A percentile compares a stretch with the other conserved stretches of the same genome.
Evolutionary conservation across 768 basidiomycete genomes (phyloP).

Genomic region (Tricholoma matsutake): DNA sequence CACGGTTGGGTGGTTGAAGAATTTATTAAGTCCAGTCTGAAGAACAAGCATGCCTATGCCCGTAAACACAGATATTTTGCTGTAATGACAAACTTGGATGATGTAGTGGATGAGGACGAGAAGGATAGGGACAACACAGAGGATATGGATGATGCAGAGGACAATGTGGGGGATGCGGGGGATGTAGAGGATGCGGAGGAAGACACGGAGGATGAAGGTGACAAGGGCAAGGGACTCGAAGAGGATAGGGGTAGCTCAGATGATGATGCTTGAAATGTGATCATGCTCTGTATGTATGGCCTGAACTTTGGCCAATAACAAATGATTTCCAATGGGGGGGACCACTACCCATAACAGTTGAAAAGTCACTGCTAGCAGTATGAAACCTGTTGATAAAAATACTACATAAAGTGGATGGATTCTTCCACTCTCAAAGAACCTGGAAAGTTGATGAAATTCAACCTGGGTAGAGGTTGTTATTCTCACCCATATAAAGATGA

Average conservation of each 20-base stretch:
- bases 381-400: no score
- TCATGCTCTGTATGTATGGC: neutral
- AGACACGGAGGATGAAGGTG: neutral
- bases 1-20: neutral
- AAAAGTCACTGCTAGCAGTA: neutral
- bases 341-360: neutral
- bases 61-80: neutral
- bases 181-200: no score
- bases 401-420: no score
- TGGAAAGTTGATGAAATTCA: no score
- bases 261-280: neutral
- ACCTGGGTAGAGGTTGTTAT: no score
- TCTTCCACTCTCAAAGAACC: no score
- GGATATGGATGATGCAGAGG: neutral
- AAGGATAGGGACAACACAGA: neutral
- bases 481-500: no score
- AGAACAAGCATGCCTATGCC: constrained; percentile 1
- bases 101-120: neutral
- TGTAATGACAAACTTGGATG: neutral
- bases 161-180: no score
- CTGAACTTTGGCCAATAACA: neutral
- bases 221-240: neutral
- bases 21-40: constrained; percentile 1
- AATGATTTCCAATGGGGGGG: neutral
- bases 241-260: neutral